These are phyloP conservation scores for Backusella sp. DNA, from an alignment of 192 early-diverging fungal species.

Conservation along the genomic window DNA sequence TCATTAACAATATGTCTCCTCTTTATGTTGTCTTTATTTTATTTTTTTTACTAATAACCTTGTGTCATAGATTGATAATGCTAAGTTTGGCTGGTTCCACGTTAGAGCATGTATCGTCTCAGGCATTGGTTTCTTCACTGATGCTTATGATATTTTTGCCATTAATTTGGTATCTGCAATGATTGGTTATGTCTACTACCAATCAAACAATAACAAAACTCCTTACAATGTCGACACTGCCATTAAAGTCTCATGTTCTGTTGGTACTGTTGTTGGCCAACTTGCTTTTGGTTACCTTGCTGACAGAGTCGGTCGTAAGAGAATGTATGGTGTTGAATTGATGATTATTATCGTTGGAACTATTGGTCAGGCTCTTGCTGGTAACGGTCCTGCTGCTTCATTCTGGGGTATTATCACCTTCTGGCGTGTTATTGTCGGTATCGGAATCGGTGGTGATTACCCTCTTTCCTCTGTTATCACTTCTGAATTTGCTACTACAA, in stretches of 20 bases:
- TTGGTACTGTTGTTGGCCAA: constrained; percentile 93
- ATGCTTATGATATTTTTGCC: constrained; percentile 94
- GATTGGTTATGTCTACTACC: constrained; percentile 69
- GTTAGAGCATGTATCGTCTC: constrained; percentile 70
- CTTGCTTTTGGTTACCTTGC: constrained; percentile 80
- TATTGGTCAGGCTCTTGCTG: constrained; percentile 76
- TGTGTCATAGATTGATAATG: constrained; percentile 58
- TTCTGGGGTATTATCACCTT: constrained; percentile 65
- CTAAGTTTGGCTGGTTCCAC: constrained; percentile 77
- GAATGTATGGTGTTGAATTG: constrained; percentile 87
- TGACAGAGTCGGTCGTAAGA: constrained; percentile 87
- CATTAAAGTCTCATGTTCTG: constrained; percentile 87
- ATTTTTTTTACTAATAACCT: not conserved
- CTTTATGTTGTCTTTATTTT: too few species aligned
- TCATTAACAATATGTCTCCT: not conserved
- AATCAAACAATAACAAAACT: constrained; percentile 36
- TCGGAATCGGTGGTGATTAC: constrained; percentile 97
- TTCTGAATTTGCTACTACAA: constrained; percentile 85
- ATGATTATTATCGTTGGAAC: constrained; percentile 92
- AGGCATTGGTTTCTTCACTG: constrained; percentile 85
- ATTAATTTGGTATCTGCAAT: constrained; percentile 89
- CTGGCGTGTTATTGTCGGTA: constrained; percentile 90
- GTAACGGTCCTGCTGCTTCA: constrained; percentile 66
- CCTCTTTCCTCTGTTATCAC: constrained; percentile 93
- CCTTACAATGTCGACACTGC: constrained; percentile 75